Base-by-base conservation (phyloP, 306 rosid species). In the Trifolium repens region DNA sequence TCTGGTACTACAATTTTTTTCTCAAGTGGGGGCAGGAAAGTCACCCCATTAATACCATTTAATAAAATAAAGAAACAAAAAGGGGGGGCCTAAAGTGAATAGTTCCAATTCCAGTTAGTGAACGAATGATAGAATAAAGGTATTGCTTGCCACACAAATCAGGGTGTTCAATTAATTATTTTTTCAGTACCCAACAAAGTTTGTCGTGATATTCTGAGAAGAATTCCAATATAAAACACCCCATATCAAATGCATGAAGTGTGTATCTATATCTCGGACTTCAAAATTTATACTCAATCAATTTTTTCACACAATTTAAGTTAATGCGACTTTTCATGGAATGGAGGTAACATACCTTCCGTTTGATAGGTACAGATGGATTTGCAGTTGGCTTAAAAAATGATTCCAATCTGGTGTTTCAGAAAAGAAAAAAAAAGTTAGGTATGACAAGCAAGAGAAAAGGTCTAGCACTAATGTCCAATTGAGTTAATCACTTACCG, bases 301-400 rank as follows among this genome's bases (percentile, higher is more conserved):
- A 43, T 8, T 26, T 67, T 58, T 78, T 65, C 13, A 71, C 67
- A 69, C 66, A 53, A 10, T 43, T 54, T 27, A 61, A 61, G 77
- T 67, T 50, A 50, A 49, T 69, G 52, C 34, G 32, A 43, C 49
- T 34, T 50, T 15, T 74, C 67, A 57, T 46, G 39, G 35, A 72
- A 63, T 17, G 24, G n/a, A 43, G 37, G 73, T 54, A 10, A 60
- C 73, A 75, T 83, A 91, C 98, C 98, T 94, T 91, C 71, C 97
- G 87, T 80, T 94, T 94, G 71, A 84, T 80, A 22, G 97, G 94
- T 57, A 70, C 89, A 44, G 96, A 81, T 73, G 89, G 50, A 67
- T 80, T 91, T 16, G 83, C 86, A 14, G 80, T 61, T 13, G 97
- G 98, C 83, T 94, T 94, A 79, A 91, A 91, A 83, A 94, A 94